Evolutionary conservation across 1,284 basidiomycete genomes (phyloP).

Genomic region (Phlebopus sp.): DNA sequence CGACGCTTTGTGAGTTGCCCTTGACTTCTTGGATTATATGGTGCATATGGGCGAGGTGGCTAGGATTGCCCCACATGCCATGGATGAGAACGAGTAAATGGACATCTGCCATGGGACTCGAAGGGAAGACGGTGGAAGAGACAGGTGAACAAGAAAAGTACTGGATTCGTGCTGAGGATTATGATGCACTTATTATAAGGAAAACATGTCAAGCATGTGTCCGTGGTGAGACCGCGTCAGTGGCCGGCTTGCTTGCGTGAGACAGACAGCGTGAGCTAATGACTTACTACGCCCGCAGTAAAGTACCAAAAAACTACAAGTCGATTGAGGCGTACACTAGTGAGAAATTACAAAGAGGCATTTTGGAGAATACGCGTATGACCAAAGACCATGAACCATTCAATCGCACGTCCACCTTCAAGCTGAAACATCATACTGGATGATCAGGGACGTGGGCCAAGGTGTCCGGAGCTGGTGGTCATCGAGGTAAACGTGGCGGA

Average conservation of each 20-base stretch:
- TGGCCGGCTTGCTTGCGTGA: conserved; percentile 3
- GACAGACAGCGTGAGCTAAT: not conserved
- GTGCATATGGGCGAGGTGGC: conserved; percentile 46
- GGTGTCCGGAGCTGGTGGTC: conserved; percentile 41
- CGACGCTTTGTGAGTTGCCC: conserved; percentile 10
- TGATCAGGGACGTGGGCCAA: conserved; percentile 51
- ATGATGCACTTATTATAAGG: not conserved
- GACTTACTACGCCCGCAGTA: not conserved
- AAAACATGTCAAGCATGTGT: not conserved
- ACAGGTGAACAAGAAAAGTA: not conserved
- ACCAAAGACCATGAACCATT: not conserved
- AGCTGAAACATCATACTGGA: conserved; percentile 37
- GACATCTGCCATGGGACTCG: conserved; percentile 26
- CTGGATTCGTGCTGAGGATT: not conserved
- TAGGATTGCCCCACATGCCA: conserved; percentile 82
- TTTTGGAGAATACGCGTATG: not conserved
- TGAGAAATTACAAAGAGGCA: not conserved
- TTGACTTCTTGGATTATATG: conserved; percentile 43
- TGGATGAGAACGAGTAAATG: conserved; percentile 75
- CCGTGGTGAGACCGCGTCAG: conserved; percentile 1
- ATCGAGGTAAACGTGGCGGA: conserved; percentile 47
- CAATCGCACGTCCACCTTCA: conserved; percentile 9
- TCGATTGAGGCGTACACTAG: not conserved
- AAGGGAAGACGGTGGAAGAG: not conserved
- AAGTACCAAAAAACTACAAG: not conserved